A percentile compares a stretch with the other conserved stretches of the same genome.
Evolutionary conservation across 2,329 filamentous ascomycete species (phyloP).

Genomic region (Fusarium chaquense): DNA sequence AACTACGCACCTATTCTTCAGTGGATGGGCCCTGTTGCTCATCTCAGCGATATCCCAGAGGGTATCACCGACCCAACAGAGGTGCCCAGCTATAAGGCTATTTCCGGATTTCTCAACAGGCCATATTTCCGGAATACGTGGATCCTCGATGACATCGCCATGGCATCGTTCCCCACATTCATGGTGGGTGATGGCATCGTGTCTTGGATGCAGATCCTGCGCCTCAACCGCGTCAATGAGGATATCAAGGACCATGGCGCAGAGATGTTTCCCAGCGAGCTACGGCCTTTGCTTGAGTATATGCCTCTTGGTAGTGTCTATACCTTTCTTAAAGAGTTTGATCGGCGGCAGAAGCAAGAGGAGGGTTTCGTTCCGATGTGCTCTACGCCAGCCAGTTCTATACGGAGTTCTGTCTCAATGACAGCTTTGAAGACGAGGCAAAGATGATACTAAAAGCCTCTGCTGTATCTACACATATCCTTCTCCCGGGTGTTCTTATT

Average conservation of each 20-base stretch:
- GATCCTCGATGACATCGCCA: conserved; percentile 44
- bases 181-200: conserved; percentile 42
- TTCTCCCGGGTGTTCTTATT: background rate
- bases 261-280: conserved; percentile 39
- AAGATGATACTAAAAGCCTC: background rate
- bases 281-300: conserved; percentile 36
- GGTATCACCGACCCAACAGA: conserved; percentile 40
- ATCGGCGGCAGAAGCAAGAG: conserved; percentile 34
- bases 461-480: background rate
- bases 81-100: conserved; percentile 42
- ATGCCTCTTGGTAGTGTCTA: conserved; percentile 43
- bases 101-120: conserved; percentile 38
- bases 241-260: conserved; percentile 43
- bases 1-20: conserved; percentile 42
- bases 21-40: conserved; percentile 43
- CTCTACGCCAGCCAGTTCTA: conserved; percentile 33
- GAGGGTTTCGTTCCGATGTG: background rate
- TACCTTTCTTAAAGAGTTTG: conserved; percentile 42
- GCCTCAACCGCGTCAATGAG: conserved; percentile 43
- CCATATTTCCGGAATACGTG: conserved; percentile 43
- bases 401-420: conserved; percentile 38
- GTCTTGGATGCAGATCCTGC: conserved; percentile 45
- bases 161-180: conserved; percentile 40
- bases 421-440: conserved; percentile 17
- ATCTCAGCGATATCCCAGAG: conserved; percentile 42